Conservation (phyloP, 345 rosid genomes). For the Arabidopsis arenosa region DNA sequence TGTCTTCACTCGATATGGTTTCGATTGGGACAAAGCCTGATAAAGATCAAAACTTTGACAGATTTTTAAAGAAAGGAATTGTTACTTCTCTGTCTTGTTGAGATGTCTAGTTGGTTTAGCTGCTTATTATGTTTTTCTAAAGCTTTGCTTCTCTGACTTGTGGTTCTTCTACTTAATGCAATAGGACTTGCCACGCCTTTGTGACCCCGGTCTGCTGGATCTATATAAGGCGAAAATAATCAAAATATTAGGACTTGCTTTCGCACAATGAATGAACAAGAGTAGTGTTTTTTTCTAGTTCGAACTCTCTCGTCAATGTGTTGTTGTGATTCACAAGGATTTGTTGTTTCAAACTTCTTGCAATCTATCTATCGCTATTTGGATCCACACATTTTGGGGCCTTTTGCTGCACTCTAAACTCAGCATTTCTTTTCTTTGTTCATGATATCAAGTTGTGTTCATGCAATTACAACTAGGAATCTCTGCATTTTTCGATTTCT, state of each 20-base stretch:
- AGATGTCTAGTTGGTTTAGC: neutral
- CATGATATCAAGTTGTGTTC: slow-evolving; percentile 6
- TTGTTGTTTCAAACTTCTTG: slow-evolving; percentile 23
- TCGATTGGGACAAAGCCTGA: neutral
- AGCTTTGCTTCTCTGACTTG: slow-evolving; percentile 40
- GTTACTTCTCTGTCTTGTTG: neutral
- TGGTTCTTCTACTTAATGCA: slow-evolving; percentile 49
- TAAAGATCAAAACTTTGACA: slow-evolving; percentile 12
- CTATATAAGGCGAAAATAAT: slow-evolving; percentile 46
- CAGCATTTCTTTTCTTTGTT: neutral
- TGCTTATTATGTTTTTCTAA: slow-evolving; percentile 5
- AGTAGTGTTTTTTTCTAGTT: slow-evolving; percentile 1
- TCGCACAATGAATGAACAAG: slow-evolving; percentile 41
- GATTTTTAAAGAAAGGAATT: neutral
- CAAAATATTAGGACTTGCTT: slow-evolving; percentile 29
- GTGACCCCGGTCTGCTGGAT: slow-evolving; percentile 65
- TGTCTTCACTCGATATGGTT: neutral
- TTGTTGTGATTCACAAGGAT: slow-evolving; percentile 13
- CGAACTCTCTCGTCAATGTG: slow-evolving; percentile 3
- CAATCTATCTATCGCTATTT: slow-evolving; percentile 1
- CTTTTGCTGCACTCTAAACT: neutral
- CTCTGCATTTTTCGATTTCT: neutral
- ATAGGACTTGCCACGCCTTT: slow-evolving; percentile 91
- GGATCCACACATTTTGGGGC: neutral
- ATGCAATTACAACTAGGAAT: neutral